Percentiles rank a stretch among this genome's conserved stretches.
Evolutionary conservation across 2,329 filamentous ascomycete species (phyloP).

Genomic region (Alternaria ethzedia): DNA sequence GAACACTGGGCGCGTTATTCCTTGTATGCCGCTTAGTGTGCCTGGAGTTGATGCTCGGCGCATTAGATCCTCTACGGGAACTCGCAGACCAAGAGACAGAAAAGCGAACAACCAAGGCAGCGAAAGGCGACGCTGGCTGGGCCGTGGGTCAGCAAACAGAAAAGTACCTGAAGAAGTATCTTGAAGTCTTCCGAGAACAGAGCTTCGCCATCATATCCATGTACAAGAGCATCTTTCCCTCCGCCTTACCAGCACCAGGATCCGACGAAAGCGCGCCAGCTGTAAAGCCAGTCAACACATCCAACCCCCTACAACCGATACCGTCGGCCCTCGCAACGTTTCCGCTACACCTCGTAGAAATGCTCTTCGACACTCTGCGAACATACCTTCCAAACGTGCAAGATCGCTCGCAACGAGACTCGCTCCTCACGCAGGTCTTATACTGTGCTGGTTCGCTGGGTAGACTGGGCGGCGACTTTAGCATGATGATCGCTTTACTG

Average conservation of each 20-base stretch:
- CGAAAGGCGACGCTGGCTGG: constrained; percentile 58
- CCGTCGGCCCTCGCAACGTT: constrained; percentile 84
- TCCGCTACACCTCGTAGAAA: constrained; percentile 79
- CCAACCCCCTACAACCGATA: constrained; percentile 58
- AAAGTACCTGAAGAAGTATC: constrained; percentile 90
- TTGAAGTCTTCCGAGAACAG: constrained; percentile 97
- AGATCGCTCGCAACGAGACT: constrained; percentile 82
- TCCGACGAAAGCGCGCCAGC: constrained; percentile 34
- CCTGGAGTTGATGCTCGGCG: constrained; percentile 78
- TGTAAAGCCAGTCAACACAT: constrained; percentile 24
- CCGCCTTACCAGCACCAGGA: constrained; percentile 55
- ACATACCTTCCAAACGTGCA: constrained; percentile 80
- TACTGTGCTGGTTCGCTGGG: constrained; percentile 94
- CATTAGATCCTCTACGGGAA: constrained; percentile 82
- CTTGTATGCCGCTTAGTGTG: constrained; percentile 84
- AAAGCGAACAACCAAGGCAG: constrained; percentile 45
- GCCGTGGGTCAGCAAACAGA: constrained; percentile 89
- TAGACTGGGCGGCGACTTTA: constrained; percentile 89
- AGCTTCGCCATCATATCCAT: constrained; percentile 95
- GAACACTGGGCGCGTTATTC: constrained; percentile 81
- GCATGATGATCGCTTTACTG: constrained; percentile 77
- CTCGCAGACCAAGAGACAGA: constrained; percentile 85
- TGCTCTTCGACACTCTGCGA: constrained; percentile 78
- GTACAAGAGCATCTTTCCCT: constrained; percentile 87
- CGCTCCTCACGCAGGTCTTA: constrained; percentile 86